Conservation (phyloP, 2,329 filamentous ascomycete species). For the Trichoderma afroharzianum region DNA sequence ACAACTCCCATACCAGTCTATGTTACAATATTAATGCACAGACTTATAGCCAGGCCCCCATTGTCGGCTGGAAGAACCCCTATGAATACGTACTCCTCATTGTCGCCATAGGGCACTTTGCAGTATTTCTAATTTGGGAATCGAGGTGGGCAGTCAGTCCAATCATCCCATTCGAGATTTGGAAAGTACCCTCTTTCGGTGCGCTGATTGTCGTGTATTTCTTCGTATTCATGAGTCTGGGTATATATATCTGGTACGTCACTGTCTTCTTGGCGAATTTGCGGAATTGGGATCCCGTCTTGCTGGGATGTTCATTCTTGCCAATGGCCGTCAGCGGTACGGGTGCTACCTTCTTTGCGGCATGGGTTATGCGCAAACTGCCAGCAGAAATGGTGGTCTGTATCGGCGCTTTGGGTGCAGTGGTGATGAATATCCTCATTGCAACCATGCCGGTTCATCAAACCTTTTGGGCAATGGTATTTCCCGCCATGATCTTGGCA, state of each 20-base stretch:
- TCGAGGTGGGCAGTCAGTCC: not conserved
- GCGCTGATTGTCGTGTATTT: not conserved
- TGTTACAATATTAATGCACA: not conserved
- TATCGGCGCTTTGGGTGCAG: not conserved
- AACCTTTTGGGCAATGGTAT: not conserved
- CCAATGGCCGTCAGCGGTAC: not conserved
- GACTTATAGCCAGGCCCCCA: not conserved
- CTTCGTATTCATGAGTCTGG: not conserved
- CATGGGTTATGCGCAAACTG: not conserved
- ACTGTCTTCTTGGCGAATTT: not conserved
- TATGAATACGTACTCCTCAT: not conserved
- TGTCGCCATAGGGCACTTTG: not conserved
- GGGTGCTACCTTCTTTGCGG: not conserved
- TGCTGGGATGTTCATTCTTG: not conserved
- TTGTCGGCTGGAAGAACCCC: not conserved
- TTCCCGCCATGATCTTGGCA: not conserved
- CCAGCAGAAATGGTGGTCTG: not conserved
- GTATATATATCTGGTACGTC: not conserved
- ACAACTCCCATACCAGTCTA: too few species aligned
- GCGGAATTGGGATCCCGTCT: not conserved
- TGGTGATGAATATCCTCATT: not conserved
- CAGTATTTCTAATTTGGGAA: not conserved
- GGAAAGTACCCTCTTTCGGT: not conserved
- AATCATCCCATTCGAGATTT: not conserved
- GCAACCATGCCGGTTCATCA: not conserved